Evolutionary conservation across 331 rosid genomes (phyloP).

Genomic region (Rhamnella rubrinervis): DNA sequence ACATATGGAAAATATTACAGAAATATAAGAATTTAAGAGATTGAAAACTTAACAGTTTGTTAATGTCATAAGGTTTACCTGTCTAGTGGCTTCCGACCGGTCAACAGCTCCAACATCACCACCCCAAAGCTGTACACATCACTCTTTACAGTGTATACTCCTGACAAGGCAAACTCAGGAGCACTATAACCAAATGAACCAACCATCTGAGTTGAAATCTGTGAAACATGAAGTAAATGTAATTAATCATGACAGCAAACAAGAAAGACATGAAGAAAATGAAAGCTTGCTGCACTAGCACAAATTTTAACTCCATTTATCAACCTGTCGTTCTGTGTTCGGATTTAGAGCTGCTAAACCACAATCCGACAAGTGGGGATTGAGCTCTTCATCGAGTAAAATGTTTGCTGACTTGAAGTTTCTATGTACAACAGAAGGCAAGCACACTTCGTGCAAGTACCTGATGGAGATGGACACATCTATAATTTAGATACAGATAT

Average conservation of each 20-base stretch:
- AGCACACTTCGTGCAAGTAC: conserved; percentile 98
- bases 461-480: conserved; percentile 47
- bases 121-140: conserved; percentile 99
- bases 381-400: conserved; percentile 89
- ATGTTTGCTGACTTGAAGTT: conserved; percentile 96
- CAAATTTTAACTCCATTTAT: not conserved
- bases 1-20: not conserved
- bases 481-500: conserved; percentile 13
- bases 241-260: conserved; percentile 5
- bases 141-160: conserved; percentile 90
- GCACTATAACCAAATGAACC: conserved; percentile 99
- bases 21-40: conserved; percentile 1
- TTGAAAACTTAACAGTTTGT: conserved; percentile 17
- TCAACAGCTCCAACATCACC: conserved; percentile 92
- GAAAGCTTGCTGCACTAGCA: conserved; percentile 23
- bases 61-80: conserved; percentile 42
- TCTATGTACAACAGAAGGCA: conserved; percentile 95
- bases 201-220: conserved; percentile 94
- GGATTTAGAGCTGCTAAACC: conserved; percentile 94
- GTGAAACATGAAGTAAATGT: conserved; percentile 30
- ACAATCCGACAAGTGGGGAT: conserved; percentile 92
- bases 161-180: conserved; percentile 93
- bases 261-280: conserved; percentile 15
- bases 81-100: conserved; percentile 98
- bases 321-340: conserved; percentile 88